These are phyloP conservation scores for Colletotrichum godetiae DNA, from an alignment of 2,329 filamentous ascomycete species.

Conservation along the genomic window DNA sequence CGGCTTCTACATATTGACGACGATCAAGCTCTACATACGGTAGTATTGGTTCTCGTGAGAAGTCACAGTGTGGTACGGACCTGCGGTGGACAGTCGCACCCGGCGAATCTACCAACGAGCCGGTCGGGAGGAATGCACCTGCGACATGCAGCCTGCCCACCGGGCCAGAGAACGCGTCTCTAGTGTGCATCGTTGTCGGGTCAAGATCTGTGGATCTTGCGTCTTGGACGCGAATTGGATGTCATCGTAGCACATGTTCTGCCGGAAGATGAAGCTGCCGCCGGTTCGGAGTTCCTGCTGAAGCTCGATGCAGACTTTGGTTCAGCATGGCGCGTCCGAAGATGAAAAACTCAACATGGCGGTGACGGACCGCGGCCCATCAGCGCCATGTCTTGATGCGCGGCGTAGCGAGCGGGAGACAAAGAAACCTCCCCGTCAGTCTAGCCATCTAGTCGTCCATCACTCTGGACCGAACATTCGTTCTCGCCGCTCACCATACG, in stretches of 20 bases:
- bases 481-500: not conserved
- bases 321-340: not conserved
- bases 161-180: conserved; percentile 13
- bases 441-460: not conserved
- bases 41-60: conserved; percentile 15
- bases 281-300: conserved; percentile 8
- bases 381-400: conserved; percentile 31
- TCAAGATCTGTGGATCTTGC: conserved; percentile 29
- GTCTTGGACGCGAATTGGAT: conserved; percentile 23
- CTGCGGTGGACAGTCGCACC: conserved; percentile 35
- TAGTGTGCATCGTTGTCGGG: conserved; percentile 20
- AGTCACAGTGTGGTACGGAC: conserved; percentile 24
- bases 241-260: conserved; percentile 16
- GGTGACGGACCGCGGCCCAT: conserved; percentile 20
- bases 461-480: conserved; percentile 20
- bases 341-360: conserved; percentile 7
- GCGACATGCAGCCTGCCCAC: conserved; percentile 14
- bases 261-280: conserved; percentile 18
- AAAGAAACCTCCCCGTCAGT: conserved; percentile 23
- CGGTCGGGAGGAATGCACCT: conserved; percentile 31
- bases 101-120: conserved; percentile 32
- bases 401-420: conserved; percentile 23
- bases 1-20: conserved; percentile 10
- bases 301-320: conserved; percentile 11
- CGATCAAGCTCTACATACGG: conserved; percentile 16